A percentile compares a stretch with the other conserved stretches of the same genome.
Evolutionary conservation across 345 rosid genomes (phyloP).

Genomic region (Psidium guajava): DNA sequence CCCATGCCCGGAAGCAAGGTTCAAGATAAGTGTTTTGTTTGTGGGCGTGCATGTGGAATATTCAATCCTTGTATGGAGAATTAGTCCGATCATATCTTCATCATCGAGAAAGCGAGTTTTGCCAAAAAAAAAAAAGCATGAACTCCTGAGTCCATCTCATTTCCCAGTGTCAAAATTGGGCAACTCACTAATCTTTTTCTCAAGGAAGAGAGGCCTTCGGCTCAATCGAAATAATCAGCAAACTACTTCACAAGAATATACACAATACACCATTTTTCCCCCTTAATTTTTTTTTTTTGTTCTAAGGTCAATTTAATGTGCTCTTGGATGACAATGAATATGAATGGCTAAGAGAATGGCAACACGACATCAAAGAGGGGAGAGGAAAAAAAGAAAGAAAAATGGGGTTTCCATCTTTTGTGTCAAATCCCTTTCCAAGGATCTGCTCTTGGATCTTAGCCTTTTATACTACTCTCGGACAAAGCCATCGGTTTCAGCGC

Average conservation of each 20-base stretch:
- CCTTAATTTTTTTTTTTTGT: neutral
- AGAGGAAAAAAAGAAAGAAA: neutral
- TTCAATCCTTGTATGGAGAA: neutral
- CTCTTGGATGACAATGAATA: neutral
- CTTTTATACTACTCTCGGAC: slow-evolving; percentile 29
- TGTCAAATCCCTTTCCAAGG: slow-evolving; percentile 56
- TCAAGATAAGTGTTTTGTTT: neutral
- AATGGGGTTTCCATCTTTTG: neutral
- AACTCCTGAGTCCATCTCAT: neutral
- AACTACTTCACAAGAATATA: neutral
- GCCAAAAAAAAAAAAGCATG: too few species aligned
- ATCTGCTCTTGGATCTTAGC: slow-evolving; percentile 43
- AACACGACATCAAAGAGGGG: neutral
- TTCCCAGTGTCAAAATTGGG: neutral
- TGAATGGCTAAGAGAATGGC: neutral
- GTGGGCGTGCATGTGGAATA: neutral
- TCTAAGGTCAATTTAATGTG: neutral
- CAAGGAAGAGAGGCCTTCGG: neutral
- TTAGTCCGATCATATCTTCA: neutral
- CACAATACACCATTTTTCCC: neutral
- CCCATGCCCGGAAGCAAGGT: neutral
- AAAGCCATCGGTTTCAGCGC: slow-evolving; percentile 19
- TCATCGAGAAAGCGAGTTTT: neutral
- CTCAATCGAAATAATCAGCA: neutral
- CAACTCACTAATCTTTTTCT: neutral